These are phyloP conservation scores for Ambrosia hybrid DNA, from an alignment of 140 eudicot species.

Conservation along the genomic window DNA sequence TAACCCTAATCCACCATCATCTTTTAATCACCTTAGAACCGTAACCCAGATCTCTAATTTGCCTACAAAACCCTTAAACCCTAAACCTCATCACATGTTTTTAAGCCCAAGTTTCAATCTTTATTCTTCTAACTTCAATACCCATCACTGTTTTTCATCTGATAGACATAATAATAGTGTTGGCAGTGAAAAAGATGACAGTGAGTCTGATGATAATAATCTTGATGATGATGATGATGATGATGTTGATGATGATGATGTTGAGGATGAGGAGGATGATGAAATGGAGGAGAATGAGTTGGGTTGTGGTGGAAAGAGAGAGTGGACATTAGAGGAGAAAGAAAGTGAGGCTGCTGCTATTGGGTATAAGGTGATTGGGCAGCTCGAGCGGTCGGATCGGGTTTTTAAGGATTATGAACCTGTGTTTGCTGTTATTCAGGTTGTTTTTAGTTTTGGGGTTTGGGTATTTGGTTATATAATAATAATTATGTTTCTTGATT, in stretches of 20 bases:
- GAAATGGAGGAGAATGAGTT: slow-evolving; percentile 25
- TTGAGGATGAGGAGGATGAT: slow-evolving; percentile 34
- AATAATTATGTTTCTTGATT: not conserved
- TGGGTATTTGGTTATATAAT: not conserved
- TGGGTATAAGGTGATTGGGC: slow-evolving; percentile 79
- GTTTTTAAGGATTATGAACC: slow-evolving; percentile 76
- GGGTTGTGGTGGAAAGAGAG: slow-evolving; percentile 22
- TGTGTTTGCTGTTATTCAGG: slow-evolving; percentile 93
- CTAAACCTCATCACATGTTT: slow-evolving; percentile 14
- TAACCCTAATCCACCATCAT: slow-evolving; percentile 32
- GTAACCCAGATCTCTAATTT: slow-evolving; percentile 18
- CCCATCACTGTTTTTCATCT: slow-evolving; percentile 49
- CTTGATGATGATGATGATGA: no score
- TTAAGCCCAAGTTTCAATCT: slow-evolving; percentile 13
- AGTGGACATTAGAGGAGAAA: slow-evolving; percentile 58
- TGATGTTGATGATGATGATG: no score
- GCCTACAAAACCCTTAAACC: slow-evolving; percentile 23
- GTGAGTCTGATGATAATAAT: slow-evolving; percentile 27
- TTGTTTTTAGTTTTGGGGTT: slow-evolving; percentile 15
- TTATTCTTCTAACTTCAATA: slow-evolving; percentile 19
- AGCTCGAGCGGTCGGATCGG: slow-evolving; percentile 59
- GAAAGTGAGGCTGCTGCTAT: slow-evolving; percentile 66
- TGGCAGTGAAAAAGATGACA: slow-evolving; percentile 30
- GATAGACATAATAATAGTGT: slow-evolving; percentile 27
- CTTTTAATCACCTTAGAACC: slow-evolving; percentile 36